Evolutionary conservation across 768 basidiomycete species (phyloP).

Genomic region (Macrolepiota dolichaula): DNA sequence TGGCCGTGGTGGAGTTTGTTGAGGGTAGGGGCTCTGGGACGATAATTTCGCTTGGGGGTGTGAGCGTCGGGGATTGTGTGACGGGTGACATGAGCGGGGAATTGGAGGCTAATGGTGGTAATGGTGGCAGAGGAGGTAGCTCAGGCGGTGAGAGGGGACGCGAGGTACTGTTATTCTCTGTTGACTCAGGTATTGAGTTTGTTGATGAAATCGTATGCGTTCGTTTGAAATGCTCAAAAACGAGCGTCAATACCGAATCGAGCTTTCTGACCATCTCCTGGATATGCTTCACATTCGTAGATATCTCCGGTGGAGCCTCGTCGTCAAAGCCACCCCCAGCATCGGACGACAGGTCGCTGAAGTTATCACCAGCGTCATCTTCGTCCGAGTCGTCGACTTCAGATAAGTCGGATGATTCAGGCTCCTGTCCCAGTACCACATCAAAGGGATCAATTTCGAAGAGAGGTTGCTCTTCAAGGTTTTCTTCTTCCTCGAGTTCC

Average conservation of each 20-base stretch:
- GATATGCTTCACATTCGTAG: slow-evolving; percentile 62
- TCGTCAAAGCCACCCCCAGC: slow-evolving; percentile 47
- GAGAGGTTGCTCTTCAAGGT: slow-evolving; percentile 38
- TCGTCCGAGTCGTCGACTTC: slow-evolving; percentile 52
- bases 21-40: neutral
- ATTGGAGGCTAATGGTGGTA: neutral
- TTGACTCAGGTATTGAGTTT: neutral
- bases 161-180: slow-evolving; percentile 17
- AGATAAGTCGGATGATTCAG: slow-evolving; percentile 18
- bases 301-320: slow-evolving; percentile 34
- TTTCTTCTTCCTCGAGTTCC: slow-evolving; percentile 74
- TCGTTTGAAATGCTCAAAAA: slow-evolving; percentile 82
- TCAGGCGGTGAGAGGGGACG: slow-evolving; percentile 28
- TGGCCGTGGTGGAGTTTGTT: slow-evolving; percentile 16
- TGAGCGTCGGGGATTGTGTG: slow-evolving; percentile 6
- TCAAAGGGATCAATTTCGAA: slow-evolving; percentile 89
- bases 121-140: slow-evolving; percentile 31
- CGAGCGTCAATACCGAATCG: slow-evolving; percentile 78
- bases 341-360: slow-evolving; percentile 79
- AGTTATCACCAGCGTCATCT: slow-evolving; percentile 46
- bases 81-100: slow-evolving; percentile 9
- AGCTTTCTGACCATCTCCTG: slow-evolving; percentile 90
- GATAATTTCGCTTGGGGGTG: neutral
- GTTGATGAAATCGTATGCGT: slow-evolving; percentile 23
- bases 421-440: slow-evolving; percentile 69